Base-by-base conservation (phyloP, 2,329 filamentous ascomycete genomes). In the Cladosporium phlei region DNA sequence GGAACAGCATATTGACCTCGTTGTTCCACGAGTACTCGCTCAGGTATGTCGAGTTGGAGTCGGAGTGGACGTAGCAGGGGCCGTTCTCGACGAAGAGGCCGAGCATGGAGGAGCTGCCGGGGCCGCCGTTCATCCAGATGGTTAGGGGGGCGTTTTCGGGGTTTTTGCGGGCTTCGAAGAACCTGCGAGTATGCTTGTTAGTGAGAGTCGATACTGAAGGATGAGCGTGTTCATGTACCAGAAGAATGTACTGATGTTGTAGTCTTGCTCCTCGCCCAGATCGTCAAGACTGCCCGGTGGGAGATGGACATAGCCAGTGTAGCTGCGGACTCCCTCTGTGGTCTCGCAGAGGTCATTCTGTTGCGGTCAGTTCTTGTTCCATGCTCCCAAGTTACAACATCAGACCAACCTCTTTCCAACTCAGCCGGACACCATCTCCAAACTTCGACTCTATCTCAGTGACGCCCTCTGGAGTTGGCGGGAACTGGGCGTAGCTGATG, bases 1-100 rank as follows among this genome's bases (percentile, higher is more conserved):
- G 73, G 60, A 80, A 86, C 7, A 86, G 72, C 63, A 72, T 67
- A 47, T 72, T 72, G 33, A 67, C 66, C 22, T 81, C 70, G 47
- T 78, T 77, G 52, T 83, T 83, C 77, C 79, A 84, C 0, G 76
- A 77, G 68, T 73, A 80, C 2, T 77, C 72, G 55, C 82, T 84
- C 5, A 70, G 46, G n/a, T 59, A 59, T 0, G 68, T 71, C 0
- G 66, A 66, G 50, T 77, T 79, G 0, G 73, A 75, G 51, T 80
- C 76, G 3, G 62, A 51, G 34, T 76, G 72, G 24, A 82, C 68
- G 11, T 55, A 61, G 56, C 80, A 83, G 2, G 79, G 78, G 1
- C 74, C 74, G 49, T 75, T 74, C 55, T 75, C 75, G 46, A 60
- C 63, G 46, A 72, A 60, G n/a, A 72, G 55, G 7, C 72, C 74